Evolutionary conservation across 495 filamentous ascomycete genomes (phyloP).

Genomic region (Neurospora hispaniola): DNA sequence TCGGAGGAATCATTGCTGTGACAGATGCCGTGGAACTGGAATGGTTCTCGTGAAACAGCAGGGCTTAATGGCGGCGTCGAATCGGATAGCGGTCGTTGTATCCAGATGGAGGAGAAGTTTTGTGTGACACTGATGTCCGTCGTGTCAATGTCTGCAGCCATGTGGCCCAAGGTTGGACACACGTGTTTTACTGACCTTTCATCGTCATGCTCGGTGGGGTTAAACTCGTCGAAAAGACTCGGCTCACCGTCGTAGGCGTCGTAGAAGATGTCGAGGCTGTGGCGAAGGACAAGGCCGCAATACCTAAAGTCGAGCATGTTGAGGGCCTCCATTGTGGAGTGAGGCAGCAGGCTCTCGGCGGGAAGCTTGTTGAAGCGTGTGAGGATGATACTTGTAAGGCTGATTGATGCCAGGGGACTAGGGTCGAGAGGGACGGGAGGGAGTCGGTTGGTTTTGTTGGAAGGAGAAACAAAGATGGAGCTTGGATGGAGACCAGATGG

Average conservation of each 20-base stretch:
- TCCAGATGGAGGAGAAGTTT: neutral
- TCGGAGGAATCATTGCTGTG: neutral
- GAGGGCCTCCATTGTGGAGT: neutral
- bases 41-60: neutral
- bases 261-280: neutral
- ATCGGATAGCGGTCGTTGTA: neutral
- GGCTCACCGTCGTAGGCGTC: neutral
- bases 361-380: neutral
- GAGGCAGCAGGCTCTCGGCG: neutral
- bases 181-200: neutral
- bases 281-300: neutral
- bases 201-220: neutral
- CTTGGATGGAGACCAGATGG: neutral
- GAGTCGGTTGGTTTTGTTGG: neutral
- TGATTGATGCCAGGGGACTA: neutral
- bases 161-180: neutral
- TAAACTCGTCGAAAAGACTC: neutral
- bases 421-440: neutral
- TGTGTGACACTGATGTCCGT: neutral
- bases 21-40: neutral
- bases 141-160: neutral
- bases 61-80: neutral
- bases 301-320: neutral
- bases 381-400: neutral
- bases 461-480: neutral